Evolutionary conservation across 495 filamentous ascomycete genomes (phyloP), one percentile per base, ranked within the genome.

Genomic region (Melanomma pulvis-pyrius): DNA sequence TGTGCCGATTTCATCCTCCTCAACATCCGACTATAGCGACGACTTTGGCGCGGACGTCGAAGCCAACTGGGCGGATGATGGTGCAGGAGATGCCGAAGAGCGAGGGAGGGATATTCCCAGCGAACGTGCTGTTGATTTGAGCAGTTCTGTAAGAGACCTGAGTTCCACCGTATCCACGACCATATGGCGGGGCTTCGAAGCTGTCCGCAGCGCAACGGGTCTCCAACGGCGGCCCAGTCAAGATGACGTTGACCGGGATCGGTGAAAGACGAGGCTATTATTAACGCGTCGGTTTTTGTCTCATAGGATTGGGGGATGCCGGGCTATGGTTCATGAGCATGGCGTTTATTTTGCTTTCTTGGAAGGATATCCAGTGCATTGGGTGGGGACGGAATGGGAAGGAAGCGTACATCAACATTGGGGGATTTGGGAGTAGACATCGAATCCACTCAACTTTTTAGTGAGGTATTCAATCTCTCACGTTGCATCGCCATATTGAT

Each of bases 161-260:
- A 61, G 68, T 17, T 58, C 51, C 8, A 49, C 63, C 13, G 52
- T 70, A 3, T 25, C 28, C 0, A 70, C 68, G 1, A 66, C 63
- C 4, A 67, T 71, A 2, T 67, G 68, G 68, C 50, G 68, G 6
- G 68, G 68, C 24, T 63, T 71, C n/a, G 63, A 67, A 15, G 59
- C 59, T 46, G 29, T 71, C 1, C 56, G 68, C 9, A 47, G 63
- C 19, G 68, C 63, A 0, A 44, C 61, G 13, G 68, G 68, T n/a
- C 29, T 71, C 11, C 59, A 62, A 26, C 48, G 68, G 24, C 47
- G 68, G 36, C 26, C 63, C 0, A 62, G 59, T 49, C 57, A 48
- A 26, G 64, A 53, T 8, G 63, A 66, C 13, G 32, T 67, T 17
- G 68, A 71, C 39, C 28, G 68, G 29, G 68, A 71, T 36, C 68